Conservation (phyloP, 768 basidiomycete genomes). For the Royoungia palumana region DNA sequence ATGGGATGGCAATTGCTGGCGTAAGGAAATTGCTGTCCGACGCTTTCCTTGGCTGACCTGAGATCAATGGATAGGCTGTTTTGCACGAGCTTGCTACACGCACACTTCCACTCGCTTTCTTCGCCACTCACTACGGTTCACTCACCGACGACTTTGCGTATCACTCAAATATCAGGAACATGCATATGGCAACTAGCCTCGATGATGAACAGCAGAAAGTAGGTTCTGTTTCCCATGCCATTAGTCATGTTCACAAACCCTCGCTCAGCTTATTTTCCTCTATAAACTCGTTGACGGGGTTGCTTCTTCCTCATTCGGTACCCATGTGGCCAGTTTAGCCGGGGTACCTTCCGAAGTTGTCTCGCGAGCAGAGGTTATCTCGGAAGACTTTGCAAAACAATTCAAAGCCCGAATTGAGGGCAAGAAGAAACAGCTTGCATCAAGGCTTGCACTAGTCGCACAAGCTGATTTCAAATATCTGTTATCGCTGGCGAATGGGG, state of each 20-base stretch:
- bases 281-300: conserved; percentile 90
- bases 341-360: conserved; percentile 87
- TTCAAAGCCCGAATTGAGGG: conserved; percentile 79
- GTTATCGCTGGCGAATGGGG: conserved; percentile 55
- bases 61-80: conserved; percentile 57
- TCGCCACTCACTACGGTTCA: conserved; percentile 97
- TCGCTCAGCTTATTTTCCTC: conserved; percentile 76
- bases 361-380: conserved; percentile 82
- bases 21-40: conserved; percentile 36
- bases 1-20: conserved; percentile 98
- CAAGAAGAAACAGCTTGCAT: conserved; percentile 47
- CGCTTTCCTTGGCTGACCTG: conserved; percentile 6
- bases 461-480: conserved; percentile 93
- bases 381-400: conserved; percentile 79
- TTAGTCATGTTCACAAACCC: not conserved
- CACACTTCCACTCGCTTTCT: conserved; percentile 88
- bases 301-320: conserved; percentile 88
- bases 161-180: conserved; percentile 88
- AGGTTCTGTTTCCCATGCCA: conserved; percentile 10
- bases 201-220: conserved; percentile 91
- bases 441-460: conserved; percentile 68
- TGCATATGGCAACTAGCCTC: conserved; percentile 94
- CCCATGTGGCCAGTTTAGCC: conserved; percentile 92
- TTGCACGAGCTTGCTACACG: conserved; percentile 93
- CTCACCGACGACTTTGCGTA: conserved; percentile 92